Evolutionary conservation across 805 yeast species (phyloP), one percentile per base, ranked within the genome.

Genomic region (Metschnikowia noctiluminum): DNA sequence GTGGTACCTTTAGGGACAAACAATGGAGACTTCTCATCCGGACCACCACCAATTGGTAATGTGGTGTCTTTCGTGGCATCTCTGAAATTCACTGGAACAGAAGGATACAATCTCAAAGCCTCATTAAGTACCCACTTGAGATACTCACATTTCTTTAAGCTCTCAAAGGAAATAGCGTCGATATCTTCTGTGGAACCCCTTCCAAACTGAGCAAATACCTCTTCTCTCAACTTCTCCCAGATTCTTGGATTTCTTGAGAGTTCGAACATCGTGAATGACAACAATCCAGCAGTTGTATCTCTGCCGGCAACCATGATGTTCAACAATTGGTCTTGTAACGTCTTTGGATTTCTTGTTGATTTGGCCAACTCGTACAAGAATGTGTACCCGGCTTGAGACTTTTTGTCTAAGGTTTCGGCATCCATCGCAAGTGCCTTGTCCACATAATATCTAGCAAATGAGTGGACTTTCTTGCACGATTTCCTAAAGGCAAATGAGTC

Each of bases 271-370:
- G 64, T 51, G 47, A 68, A 68, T 27, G 73, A 66, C 50, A 70
- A 60, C 46, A 68, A 61, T 1, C 71, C 74, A 12, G 75, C 75
- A 26, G 75, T 70, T 31, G 75, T 70, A 54, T 70, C 75, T 63
- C 75, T 68, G 14, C 74, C 75, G 36, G 75, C 75, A 34, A 70
- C 57, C 61, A 70, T 63, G 40, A 70, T 70, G 49, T 70, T 70
- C 54, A 70, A 65, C 50, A 68, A 58, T 50, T 70, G 75, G 52
- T 70, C 73, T 50, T 68, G 63, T 47, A 70, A 65, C 9, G 62
- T 57, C 50, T 59, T 59, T 12, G 71, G 72, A 50, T 70, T 61
- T 51, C 64, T 63, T 10, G 74, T 69, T 42, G 67, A 65, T 53
- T 69, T 69, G 35, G 59, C 73, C 54, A 70, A 65, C 54, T 69